Conservation (phyloP, 768 basidiomycete species). For the Cyclocybe aegerita region DNA sequence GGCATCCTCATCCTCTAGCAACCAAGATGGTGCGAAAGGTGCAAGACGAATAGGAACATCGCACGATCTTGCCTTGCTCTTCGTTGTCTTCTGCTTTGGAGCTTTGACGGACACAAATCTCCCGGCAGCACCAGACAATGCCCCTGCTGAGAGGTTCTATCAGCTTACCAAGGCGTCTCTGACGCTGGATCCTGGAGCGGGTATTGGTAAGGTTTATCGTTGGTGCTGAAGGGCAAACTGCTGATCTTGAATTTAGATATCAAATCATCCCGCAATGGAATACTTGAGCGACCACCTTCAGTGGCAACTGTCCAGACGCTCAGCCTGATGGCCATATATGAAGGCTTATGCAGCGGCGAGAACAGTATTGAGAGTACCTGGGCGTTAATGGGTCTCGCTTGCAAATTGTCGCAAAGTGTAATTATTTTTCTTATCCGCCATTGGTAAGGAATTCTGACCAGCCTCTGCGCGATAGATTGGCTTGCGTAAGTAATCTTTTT, state of each 20-base stretch:
- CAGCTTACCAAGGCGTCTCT: conserved; percentile 64
- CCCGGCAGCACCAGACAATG: conserved; percentile 52
- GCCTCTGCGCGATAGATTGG: conserved; percentile 48
- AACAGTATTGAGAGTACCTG: conserved; percentile 71
- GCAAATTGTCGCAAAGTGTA: conserved; percentile 69
- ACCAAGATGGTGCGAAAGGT: not conserved
- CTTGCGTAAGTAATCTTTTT: conserved; percentile 48
- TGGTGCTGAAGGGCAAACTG: not conserved
- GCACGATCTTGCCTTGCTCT: conserved; percentile 64
- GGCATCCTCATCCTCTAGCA: not conserved
- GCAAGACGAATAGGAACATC: conserved; percentile 23
- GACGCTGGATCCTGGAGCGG: conserved; percentile 53
- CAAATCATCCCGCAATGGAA: conserved; percentile 20
- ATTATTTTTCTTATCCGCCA: conserved; percentile 24
- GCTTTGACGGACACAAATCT: conserved; percentile 54
- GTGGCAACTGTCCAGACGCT: conserved; percentile 69
- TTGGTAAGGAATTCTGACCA: conserved; percentile 2
- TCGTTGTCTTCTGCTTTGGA: conserved; percentile 63
- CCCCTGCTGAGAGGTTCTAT: conserved; percentile 53
- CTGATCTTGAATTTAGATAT: conserved; percentile 9
- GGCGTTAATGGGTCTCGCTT: conserved; percentile 63
- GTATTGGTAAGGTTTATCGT: conserved; percentile 6
- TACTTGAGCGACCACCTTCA: conserved; percentile 69
- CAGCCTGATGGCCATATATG: conserved; percentile 68
- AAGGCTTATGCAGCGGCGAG: conserved; percentile 65